Base-by-base conservation (phyloP, 257 asterid genomes). In the Linaria vulgaris region DNA sequence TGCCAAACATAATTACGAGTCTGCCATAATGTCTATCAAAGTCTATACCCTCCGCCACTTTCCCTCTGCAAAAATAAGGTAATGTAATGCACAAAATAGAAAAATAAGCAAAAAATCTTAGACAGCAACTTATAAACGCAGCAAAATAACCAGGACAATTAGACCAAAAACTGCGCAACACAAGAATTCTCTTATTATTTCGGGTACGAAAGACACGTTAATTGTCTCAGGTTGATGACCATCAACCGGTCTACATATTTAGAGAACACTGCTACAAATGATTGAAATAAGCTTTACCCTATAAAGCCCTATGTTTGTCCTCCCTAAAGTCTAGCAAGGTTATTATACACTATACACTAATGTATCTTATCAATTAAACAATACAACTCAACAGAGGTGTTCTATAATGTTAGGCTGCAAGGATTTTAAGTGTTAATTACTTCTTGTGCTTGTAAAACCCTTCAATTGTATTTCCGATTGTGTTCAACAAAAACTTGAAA, bases 41-140 rank as follows among this genome's bases (percentile, higher is more conserved):
- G 75, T 94, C 99, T 66, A 94, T 94, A 71, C 99, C 99, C 76
- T 94, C 97, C 0, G 99, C 99, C 56, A 94, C 99, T 80, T 94
- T 94, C 39, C 99, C 99, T 87, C 99, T 94, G 89, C 73, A 72
- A 64, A 23, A 59, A 62, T 43, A 20, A 34, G 52, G 55, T 55
- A 47, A 49, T 12, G 65, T 12, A 39, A 39, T 25, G 19, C 14
- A 54, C 46, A 48, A 34, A 8, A 57, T 30, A 10, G 44, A 46
- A n/a, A 65, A 19, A 64, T 44, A 68, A 31, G 44, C 6, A 25
- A 61, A 38, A 51, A 16, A n/a, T 20, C 5, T 10, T n/a, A 43
- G 24, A 24, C 5, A 17, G 45, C 49, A 34, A n/a, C n/a, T n/a
- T 30, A 19, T 44, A 45, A 48, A n/a, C n/a, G n/a, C n/a, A n/a